A percentile compares a stretch with the other conserved stretches of the same genome.
Evolutionary conservation across 2,329 filamentous ascomycete genomes (phyloP).

Genomic region (Aspergillus sp.): DNA sequence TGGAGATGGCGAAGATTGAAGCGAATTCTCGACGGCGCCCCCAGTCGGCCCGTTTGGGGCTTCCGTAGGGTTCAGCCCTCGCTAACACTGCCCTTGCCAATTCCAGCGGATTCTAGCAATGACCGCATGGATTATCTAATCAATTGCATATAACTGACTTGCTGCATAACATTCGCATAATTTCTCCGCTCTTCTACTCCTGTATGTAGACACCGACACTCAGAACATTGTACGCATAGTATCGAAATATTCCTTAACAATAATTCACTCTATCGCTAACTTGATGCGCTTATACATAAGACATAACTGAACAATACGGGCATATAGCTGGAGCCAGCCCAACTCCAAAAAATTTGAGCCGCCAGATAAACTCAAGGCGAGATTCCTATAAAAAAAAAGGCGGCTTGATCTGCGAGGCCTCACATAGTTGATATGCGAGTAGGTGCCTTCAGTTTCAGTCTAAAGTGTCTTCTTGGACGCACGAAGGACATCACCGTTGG

Average conservation of each 20-base stretch:
- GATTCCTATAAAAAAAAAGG: neutral
- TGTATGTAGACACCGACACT: neutral
- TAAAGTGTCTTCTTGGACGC: slow-evolving; percentile 29
- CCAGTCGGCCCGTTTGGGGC: slow-evolving; percentile 26
- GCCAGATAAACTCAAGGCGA: neutral
- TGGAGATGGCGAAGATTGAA: slow-evolving; percentile 36
- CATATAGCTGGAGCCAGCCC: slow-evolving; percentile 2
- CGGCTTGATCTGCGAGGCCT: neutral
- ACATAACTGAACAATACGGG: slow-evolving; percentile 1
- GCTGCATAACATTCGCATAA: neutral
- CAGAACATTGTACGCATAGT: neutral
- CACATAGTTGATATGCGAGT: slow-evolving; percentile 18
- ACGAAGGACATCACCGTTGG: slow-evolving; percentile 23
- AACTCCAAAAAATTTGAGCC: neutral
- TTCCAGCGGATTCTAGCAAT: slow-evolving; percentile 16
- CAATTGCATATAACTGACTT: neutral
- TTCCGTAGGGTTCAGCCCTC: slow-evolving; percentile 40
- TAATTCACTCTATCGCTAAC: slow-evolving; percentile 18
- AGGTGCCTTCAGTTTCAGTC: neutral
- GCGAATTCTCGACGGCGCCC: slow-evolving; percentile 31
- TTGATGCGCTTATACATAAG: slow-evolving; percentile 11
- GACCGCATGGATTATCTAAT: neutral
- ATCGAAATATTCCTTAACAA: neutral
- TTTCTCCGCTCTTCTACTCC: too few species aligned
- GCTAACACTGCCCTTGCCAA: slow-evolving; percentile 30